Evolutionary conservation across 2,329 filamentous ascomycete species (phyloP).

Genomic region (Fusarium stilboides): DNA sequence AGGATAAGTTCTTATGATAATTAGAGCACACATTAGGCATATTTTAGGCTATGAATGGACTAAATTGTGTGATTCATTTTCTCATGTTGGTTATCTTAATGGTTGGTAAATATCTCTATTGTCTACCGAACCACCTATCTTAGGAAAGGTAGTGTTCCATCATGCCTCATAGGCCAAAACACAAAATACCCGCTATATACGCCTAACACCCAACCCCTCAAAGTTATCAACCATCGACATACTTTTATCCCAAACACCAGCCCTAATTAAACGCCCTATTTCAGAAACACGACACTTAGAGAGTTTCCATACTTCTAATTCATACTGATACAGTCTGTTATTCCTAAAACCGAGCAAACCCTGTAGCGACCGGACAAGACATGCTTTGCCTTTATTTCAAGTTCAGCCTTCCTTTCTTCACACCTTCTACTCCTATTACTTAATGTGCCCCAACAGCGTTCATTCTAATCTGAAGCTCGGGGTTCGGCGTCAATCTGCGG

Average conservation of each 20-base stretch:
- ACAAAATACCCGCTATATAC: not conserved
- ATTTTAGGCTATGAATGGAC: too few relatives aligned
- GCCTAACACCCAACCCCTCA: conserved; percentile 4
- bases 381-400: conserved; percentile 15
- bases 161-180: too few relatives aligned
- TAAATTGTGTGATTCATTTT: not conserved
- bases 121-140: too few relatives aligned
- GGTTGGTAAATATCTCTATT: too few relatives aligned
- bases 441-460: conserved; percentile 44
- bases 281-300: not conserved
- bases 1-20: too few relatives aligned
- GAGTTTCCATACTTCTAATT: conserved; percentile 21
- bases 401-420: not conserved
- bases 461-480: conserved; percentile 59
- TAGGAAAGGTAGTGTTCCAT: too few relatives aligned
- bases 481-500: conserved; percentile 64
- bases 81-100: too few relatives aligned
- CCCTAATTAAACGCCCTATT: not conserved
- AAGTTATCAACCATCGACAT: not conserved
- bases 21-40: too few relatives aligned
- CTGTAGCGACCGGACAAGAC: conserved; percentile 40
- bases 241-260: not conserved
- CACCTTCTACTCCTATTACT: not conserved
- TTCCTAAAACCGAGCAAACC: conserved; percentile 9
- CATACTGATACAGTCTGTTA: conserved; percentile 39